These are phyloP conservation scores for Exophiala viscosa DNA, from an alignment of 2,329 filamentous ascomycete species.

Conservation along the genomic window DNA sequence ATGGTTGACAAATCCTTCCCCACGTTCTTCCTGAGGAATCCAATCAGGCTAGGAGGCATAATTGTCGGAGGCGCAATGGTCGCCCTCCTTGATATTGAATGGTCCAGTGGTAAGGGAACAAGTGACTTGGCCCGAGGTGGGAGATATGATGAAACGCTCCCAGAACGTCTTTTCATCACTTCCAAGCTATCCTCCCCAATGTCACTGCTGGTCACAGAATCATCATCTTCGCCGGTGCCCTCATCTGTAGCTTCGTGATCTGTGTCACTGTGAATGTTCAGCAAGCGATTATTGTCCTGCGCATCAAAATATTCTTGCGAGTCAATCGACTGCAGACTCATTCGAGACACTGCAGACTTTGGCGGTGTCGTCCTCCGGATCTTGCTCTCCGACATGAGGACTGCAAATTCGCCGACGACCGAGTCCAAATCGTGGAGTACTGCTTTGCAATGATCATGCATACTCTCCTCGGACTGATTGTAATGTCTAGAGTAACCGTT, in stretches of 20 bases:
- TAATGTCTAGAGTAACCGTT: conserved; percentile 1
- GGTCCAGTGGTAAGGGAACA: conserved; percentile 68
- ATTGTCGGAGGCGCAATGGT: conserved; percentile 71
- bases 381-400: conserved; percentile 73
- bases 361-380: conserved; percentile 62
- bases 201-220: conserved; percentile 63
- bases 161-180: conserved; percentile 28
- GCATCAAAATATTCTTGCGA: conserved; percentile 95
- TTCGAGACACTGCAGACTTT: conserved; percentile 51
- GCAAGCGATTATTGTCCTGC: conserved; percentile 64
- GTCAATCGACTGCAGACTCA: conserved; percentile 77
- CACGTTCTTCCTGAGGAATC: conserved; percentile 93
- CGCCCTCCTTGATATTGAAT: conserved; percentile 59
- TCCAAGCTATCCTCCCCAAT: conserved; percentile 47
- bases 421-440: conserved; percentile 80
- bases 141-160: conserved; percentile 56
- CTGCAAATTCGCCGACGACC: conserved; percentile 77
- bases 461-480: conserved; percentile 54
- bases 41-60: conserved; percentile 83
- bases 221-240: conserved; percentile 48
- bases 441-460: conserved; percentile 78
- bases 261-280: conserved; percentile 70
- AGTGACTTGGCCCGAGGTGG: conserved; percentile 73
- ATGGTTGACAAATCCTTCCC: conserved; percentile 96
- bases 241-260: conserved; percentile 58